Base-by-base conservation (phyloP, 805 yeast species). In the Ogataea minuta region DNA sequence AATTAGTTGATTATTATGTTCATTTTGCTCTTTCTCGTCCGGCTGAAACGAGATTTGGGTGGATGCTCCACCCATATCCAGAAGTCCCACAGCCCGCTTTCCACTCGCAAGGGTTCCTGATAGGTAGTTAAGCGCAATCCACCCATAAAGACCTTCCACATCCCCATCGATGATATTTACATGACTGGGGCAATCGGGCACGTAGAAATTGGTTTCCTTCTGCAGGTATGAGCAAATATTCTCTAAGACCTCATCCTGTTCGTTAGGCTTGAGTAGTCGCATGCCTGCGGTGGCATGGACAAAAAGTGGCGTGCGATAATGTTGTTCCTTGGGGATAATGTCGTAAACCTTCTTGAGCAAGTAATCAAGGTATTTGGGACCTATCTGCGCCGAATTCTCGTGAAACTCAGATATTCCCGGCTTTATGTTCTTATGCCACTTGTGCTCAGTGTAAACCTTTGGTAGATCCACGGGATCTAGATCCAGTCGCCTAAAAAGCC, bases 211-310 rank as follows among this genome's bases (percentile, higher is more conserved):
- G 1, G 78, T 71, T 25, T 76, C 63, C 9, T 49, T 38, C 33
- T 60, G 60, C 28, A 81, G 57, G 46, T 77, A 79, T 7, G 53
- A 40, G 51, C 89, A 82, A 3, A 76, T 65, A 26, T 63, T 61
- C 11, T 61, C 64, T 41, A 80, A 52, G 13, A 80, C 68, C 12
- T 59, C 57, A 29, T 62, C 62, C 34, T 56, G 63, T 24, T 74
- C 74, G 9, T 67, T 62, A 1, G 81, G 83, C 14, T 69, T 70
- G 28, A 81, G 59, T 10, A 76, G 56, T 30, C 87, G 59, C 78
- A 81, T 72, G 0, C 86, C 86, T 0, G 84, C 88, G 0, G 88
- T 81, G 1, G 85, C 79, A 56, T 81, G 86, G 6, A 82, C 55
- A 48, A 79, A 81, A 1, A 82, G 67, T 0, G 90, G 90, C 0